A percentile compares a stretch with the other conserved stretches of the same genome.
Evolutionary conservation across 2,329 filamentous ascomycete genomes (phyloP).

Genomic region (Claviceps monticola): DNA sequence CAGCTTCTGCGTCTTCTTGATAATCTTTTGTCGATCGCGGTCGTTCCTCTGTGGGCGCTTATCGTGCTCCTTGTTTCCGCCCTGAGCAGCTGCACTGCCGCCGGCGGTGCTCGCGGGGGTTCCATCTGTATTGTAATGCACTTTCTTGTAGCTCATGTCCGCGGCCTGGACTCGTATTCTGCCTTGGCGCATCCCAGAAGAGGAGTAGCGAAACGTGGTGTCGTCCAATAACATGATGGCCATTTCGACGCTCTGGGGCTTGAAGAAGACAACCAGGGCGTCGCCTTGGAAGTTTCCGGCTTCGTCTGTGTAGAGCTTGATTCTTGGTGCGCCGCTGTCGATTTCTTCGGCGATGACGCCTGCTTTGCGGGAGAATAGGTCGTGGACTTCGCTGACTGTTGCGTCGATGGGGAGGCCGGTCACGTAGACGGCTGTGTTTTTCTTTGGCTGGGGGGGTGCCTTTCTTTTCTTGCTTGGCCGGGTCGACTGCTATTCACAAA

Average conservation of each 20-base stretch:
- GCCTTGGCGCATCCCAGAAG: constrained; percentile 38
- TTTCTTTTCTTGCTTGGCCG: constrained; percentile 33
- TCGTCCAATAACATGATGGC: constrained; percentile 72
- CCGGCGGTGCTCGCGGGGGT: background rate
- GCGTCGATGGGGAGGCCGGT: constrained; percentile 74
- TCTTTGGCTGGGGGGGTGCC: constrained; percentile 34
- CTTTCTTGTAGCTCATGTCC: constrained; percentile 84
- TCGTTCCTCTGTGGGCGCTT: constrained; percentile 33
- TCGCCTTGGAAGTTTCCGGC: constrained; percentile 84
- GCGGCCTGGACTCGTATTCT: constrained; percentile 73
- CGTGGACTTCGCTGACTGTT: constrained; percentile 64
- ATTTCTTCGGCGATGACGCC: constrained; percentile 92
- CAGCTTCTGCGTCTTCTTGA: constrained; percentile 80
- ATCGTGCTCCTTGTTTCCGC: constrained; percentile 19
- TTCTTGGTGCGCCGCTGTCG: constrained; percentile 71
- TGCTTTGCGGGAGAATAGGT: constrained; percentile 70
- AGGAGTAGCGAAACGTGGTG: constrained; percentile 58
- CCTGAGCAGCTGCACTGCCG: constrained; percentile 5
- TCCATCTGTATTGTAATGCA: constrained; percentile 45
- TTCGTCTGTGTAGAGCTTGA: constrained; percentile 83
- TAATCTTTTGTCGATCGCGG: constrained; percentile 76
- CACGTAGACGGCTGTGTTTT: constrained; percentile 88
- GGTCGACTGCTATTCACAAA: constrained; percentile 1
- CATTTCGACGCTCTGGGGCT: constrained; percentile 80
- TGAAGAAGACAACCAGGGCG: constrained; percentile 86